Evolutionary conservation across 176 grass and related monocot genomes (phyloP).

Genomic region (Chrysopogon serrulatus): DNA sequence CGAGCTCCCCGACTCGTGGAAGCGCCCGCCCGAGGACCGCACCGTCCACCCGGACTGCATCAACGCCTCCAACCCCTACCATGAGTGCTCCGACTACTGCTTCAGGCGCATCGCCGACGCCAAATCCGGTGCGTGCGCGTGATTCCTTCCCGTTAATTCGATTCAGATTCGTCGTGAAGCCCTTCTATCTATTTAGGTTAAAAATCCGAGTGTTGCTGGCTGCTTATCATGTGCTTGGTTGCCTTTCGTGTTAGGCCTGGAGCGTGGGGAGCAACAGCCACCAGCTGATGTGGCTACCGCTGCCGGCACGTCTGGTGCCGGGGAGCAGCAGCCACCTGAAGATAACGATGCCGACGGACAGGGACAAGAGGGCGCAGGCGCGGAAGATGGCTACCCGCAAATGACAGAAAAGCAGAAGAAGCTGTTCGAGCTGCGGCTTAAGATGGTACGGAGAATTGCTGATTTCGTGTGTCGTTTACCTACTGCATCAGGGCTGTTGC

Average conservation of each 20-base stretch:
- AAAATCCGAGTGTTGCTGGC: background rate
- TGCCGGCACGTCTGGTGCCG: slow-evolving; percentile 1
- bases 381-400: slow-evolving; percentile 51
- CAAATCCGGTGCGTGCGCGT: background rate
- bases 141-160: background rate
- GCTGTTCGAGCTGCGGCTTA: slow-evolving; percentile 73
- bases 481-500: background rate
- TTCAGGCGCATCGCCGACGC: slow-evolving; percentile 59
- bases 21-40: slow-evolving; percentile 22
- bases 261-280: slow-evolving; percentile 16
- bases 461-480: background rate
- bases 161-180: background rate
- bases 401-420: slow-evolving; percentile 88
- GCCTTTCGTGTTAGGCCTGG: slow-evolving; percentile 1
- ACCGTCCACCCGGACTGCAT: slow-evolving; percentile 65
- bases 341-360: background rate
- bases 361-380: slow-evolving; percentile 16
- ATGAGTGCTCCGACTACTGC: slow-evolving; percentile 64
- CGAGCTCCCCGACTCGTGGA: background rate
- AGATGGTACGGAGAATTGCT: slow-evolving; percentile 47
- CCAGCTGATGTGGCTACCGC: background rate
- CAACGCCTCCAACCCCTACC: slow-evolving; percentile 70
- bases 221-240: background rate
- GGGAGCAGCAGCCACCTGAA: background rate
- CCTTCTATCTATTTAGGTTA: background rate